Percentiles rank a stretch among this genome's conserved stretches.
Evolutionary conservation across 1,284 basidiomycete species (phyloP).

Genomic region (Melanopsichium pennsylvanicum): DNA sequence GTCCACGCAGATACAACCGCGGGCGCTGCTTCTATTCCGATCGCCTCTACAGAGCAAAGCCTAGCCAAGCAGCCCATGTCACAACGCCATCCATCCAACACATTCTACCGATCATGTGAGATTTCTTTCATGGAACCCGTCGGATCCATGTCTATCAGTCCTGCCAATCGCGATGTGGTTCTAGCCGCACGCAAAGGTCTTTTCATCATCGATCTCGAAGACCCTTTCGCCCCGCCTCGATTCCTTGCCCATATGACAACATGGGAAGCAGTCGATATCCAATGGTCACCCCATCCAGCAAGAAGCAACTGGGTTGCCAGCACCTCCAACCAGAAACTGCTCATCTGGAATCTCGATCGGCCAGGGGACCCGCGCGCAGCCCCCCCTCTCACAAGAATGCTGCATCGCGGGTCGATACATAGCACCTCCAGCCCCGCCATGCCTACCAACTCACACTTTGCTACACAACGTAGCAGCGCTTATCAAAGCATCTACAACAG

Average conservation of each 20-base stretch:
- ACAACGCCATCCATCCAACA: slow-evolving; percentile 39
- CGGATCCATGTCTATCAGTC: slow-evolving; percentile 64
- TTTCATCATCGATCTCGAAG: slow-evolving; percentile 93
- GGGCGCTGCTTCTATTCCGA: slow-evolving; percentile 20
- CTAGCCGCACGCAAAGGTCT: slow-evolving; percentile 77
- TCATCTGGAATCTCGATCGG: slow-evolving; percentile 88
- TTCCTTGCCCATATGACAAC: slow-evolving; percentile 94
- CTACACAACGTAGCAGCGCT: slow-evolving; percentile 28
- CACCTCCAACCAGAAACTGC: slow-evolving; percentile 91
- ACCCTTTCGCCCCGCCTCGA: slow-evolving; percentile 84
- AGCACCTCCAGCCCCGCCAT: slow-evolving; percentile 34
- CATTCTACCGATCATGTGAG: slow-evolving; percentile 46
- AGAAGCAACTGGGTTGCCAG: slow-evolving; percentile 90
- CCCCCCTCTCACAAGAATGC: slow-evolving; percentile 15
- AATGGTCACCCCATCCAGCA: slow-evolving; percentile 92
- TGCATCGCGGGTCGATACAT: slow-evolving; percentile 26
- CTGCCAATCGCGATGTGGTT: slow-evolving; percentile 63
- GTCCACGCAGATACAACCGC: slow-evolving; percentile 3
- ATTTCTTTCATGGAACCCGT: slow-evolving; percentile 59
- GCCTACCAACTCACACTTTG: slow-evolving; percentile 28
- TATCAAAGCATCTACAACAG: slow-evolving; percentile 41
- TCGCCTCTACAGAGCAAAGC: slow-evolving; percentile 11
- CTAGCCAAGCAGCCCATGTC: slow-evolving; percentile 18
- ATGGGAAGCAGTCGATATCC: slow-evolving; percentile 91
- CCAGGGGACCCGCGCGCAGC: slow-evolving; percentile 44